These are phyloP conservation scores for Xylariaceae sp. DNA, from an alignment of 2,329 filamentous ascomycete genomes.

Conservation along the genomic window DNA sequence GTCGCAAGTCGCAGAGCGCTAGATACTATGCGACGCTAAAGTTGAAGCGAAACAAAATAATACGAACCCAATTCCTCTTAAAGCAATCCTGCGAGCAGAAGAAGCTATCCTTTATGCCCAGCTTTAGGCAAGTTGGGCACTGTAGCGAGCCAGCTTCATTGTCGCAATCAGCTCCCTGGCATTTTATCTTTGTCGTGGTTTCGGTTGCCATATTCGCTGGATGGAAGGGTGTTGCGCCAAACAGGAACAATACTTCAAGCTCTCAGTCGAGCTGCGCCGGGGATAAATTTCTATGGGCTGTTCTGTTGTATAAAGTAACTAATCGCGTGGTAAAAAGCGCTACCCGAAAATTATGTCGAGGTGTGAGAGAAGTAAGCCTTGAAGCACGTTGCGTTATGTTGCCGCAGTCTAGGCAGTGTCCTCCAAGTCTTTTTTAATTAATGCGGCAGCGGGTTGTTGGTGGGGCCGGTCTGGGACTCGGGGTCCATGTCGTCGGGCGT, in stretches of 20 bases:
- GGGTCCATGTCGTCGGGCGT: too few relatives aligned
- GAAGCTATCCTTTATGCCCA: conserved; percentile 85
- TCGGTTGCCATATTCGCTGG: conserved; percentile 51
- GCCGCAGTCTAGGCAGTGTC: too few relatives aligned
- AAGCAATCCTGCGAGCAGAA: conserved; percentile 99
- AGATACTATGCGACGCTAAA: not conserved
- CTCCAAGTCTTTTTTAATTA: too few relatives aligned
- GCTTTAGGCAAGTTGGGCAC: conserved; percentile 93
- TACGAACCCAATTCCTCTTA: conserved; percentile 93
- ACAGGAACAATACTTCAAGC: too few relatives aligned
- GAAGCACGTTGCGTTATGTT: not conserved
- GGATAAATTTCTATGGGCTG: not conserved
- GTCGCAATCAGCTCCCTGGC: conserved; percentile 80
- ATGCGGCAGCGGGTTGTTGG: not conserved
- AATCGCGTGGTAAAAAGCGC: not conserved
- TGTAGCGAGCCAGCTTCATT: conserved; percentile 87
- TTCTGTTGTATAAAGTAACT: not conserved
- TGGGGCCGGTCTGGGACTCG: not conserved
- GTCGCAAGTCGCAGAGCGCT: conserved; percentile 10
- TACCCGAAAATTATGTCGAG: not conserved
- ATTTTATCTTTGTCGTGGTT: conserved; percentile 68
- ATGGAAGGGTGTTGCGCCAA: not conserved
- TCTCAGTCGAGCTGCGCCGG: not conserved
- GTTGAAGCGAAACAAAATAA: conserved; percentile 8
- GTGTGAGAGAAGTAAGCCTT: not conserved